phyloP scores from a whole-genome alignment of 108 stramenopile genomes.

The Nitzschia palea region DNA sequence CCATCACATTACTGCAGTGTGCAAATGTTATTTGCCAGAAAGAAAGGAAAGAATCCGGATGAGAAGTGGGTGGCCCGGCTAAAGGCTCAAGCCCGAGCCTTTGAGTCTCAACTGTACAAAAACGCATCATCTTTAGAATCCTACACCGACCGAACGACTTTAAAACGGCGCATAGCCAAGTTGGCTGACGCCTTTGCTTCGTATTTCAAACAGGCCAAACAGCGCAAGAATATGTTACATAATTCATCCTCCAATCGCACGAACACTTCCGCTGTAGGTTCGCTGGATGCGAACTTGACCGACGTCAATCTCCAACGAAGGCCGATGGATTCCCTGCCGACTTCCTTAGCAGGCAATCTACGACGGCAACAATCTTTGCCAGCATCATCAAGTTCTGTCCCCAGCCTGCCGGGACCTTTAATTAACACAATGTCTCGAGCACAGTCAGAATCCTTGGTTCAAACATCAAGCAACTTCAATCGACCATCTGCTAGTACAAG shows the following conservation, averaged over 20 bases:
- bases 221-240: neutral
- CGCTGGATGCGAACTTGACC: neutral
- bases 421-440: neutral
- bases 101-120: conserved; percentile 39
- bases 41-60: conserved; percentile 16
- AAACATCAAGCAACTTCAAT: neutral
- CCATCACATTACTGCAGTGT: conserved; percentile 6
- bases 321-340: neutral
- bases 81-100: conserved; percentile 28
- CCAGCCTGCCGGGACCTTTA: neutral
- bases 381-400: neutral
- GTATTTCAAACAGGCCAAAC: conserved; percentile 13
- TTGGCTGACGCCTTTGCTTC: conserved; percentile 27
- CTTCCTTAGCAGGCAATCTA: neutral
- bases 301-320: neutral
- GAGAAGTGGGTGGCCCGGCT: conserved; percentile 26
- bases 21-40: conserved; percentile 24
- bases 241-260: neutral
- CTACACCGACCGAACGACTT: conserved; percentile 25
- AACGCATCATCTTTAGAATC: conserved; percentile 30
- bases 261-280: neutral
- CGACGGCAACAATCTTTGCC: neutral
- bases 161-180: conserved; percentile 26
- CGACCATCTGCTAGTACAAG: neutral
- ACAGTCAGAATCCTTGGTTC: conserved; percentile 7